Percentiles rank a stretch among this genome's conserved stretches.
These are phyloP conservation scores for Acrodontium crateriforme DNA, from an alignment of 2,329 filamentous ascomycete species.

Conservation along the genomic window DNA sequence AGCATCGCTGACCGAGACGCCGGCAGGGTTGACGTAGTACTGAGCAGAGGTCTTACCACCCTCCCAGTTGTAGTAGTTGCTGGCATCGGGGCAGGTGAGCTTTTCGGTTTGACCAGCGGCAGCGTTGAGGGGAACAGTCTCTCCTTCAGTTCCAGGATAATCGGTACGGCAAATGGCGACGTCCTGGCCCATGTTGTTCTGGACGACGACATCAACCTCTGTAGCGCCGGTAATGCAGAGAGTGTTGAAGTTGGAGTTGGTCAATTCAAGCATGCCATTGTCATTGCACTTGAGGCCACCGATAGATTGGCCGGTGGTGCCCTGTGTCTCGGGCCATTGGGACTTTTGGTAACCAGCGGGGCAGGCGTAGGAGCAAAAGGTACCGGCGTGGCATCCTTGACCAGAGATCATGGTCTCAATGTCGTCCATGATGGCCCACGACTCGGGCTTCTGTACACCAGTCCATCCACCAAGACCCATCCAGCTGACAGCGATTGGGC, in stretches of 20 bases:
- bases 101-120: slow-evolving; percentile 42
- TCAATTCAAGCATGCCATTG: slow-evolving; percentile 63
- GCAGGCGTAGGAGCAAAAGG: slow-evolving; percentile 88
- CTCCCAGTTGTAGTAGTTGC: slow-evolving; percentile 65
- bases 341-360: slow-evolving; percentile 83
- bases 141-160: slow-evolving; percentile 83
- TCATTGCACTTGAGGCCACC: slow-evolving; percentile 78
- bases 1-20: slow-evolving; percentile 49
- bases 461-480: slow-evolving; percentile 61
- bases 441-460: slow-evolving; percentile 49
- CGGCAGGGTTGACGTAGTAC: slow-evolving; percentile 89
- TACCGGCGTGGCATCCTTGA: slow-evolving; percentile 44
- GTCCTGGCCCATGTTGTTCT: slow-evolving; percentile 55
- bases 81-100: slow-evolving; percentile 63
- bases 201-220: slow-evolving; percentile 48
- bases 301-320: slow-evolving; percentile 65
- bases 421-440: slow-evolving; percentile 27
- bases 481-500: slow-evolving; percentile 57
- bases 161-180: slow-evolving; percentile 85
- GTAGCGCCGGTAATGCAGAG: slow-evolving; percentile 64
- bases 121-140: slow-evolving; percentile 64
- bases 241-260: slow-evolving; percentile 50
- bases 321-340: slow-evolving; percentile 75
- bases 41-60: slow-evolving; percentile 69
- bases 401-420: slow-evolving; percentile 57